Conservation (phyloP, 352 stramenopile genomes). For the Proteromonas lacertae region DNA sequence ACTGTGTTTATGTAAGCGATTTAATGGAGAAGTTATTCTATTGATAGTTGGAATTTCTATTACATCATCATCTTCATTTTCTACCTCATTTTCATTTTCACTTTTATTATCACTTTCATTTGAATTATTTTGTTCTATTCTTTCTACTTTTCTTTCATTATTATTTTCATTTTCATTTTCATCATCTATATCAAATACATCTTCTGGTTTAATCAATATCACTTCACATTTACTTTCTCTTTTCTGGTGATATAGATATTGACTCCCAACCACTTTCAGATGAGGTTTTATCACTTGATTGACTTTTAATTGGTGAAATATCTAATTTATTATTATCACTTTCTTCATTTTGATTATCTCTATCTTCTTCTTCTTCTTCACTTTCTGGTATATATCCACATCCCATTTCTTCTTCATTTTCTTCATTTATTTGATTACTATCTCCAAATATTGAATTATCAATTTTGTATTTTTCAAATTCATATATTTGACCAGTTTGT, state of each 20-base stretch:
- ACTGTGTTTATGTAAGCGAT: no score
- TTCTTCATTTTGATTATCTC: no score
- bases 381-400: no score
- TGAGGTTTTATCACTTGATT: constrained; percentile 45
- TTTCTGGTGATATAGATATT: constrained; percentile 7
- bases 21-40: no score
- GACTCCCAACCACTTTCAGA: constrained; percentile 23
- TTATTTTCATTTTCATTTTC: constrained; percentile 27
- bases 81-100: neutral
- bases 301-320: no score
- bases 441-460: no score
- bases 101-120: neutral
- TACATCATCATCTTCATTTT: neutral
- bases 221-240: neutral
- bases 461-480: no score
- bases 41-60: constrained; percentile 7
- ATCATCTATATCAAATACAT: constrained; percentile 13
- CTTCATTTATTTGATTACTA: no score
- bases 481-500: no score
- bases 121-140: constrained; percentile 6
- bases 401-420: no score
- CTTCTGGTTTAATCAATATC: constrained; percentile 14
- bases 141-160: constrained; percentile 18
- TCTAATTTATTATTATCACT: no score
- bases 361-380: no score